These are phyloP conservation scores for Thielaviopsis populi DNA, from an alignment of 2,329 filamentous ascomycete species.

Conservation along the genomic window DNA sequence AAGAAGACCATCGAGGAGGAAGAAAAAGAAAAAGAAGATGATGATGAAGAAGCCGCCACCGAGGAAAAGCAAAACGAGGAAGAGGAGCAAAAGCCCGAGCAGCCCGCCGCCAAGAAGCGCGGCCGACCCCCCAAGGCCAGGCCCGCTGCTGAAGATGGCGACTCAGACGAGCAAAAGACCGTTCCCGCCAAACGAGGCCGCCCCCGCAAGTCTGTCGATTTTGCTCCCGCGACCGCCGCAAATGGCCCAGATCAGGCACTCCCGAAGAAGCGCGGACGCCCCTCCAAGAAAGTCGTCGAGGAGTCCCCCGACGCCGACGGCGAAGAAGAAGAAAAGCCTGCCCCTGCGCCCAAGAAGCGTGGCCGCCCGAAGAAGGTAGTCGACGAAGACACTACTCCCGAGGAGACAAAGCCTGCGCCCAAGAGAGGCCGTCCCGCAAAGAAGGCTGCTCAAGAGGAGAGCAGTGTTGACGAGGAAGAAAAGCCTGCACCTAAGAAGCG, in stretches of 20 bases:
- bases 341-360: constrained; percentile 8
- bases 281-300: constrained; percentile 8
- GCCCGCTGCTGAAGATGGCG: constrained; percentile 1
- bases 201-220: not conserved
- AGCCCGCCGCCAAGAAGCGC: constrained; percentile 13
- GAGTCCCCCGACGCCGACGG: constrained; percentile 8
- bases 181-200: constrained; percentile 18
- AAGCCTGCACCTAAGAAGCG: constrained; percentile 25
- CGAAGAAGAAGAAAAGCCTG: constrained; percentile 8
- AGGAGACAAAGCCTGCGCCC: constrained; percentile 17
- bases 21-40: constrained; percentile 19
- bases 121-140: constrained; percentile 13
- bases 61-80: constrained; percentile 22
- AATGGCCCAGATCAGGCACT: not conserved
- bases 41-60: constrained; percentile 16
- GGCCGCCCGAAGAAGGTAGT: constrained; percentile 5
- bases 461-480: constrained; percentile 24
- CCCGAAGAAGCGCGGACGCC: constrained; percentile 15
- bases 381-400: constrained; percentile 20
- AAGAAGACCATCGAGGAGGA: constrained; percentile 22
- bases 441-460: constrained; percentile 23
- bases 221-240: not conserved
- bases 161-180: constrained; percentile 4
- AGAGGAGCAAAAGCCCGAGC: constrained; percentile 20
- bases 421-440: constrained; percentile 13